A percentile compares a stretch with the other conserved stretches of the same genome.
These are phyloP conservation scores for Monosporozyma servazzii DNA, from an alignment of 805 yeast genomes.

Conservation along the genomic window DNA sequence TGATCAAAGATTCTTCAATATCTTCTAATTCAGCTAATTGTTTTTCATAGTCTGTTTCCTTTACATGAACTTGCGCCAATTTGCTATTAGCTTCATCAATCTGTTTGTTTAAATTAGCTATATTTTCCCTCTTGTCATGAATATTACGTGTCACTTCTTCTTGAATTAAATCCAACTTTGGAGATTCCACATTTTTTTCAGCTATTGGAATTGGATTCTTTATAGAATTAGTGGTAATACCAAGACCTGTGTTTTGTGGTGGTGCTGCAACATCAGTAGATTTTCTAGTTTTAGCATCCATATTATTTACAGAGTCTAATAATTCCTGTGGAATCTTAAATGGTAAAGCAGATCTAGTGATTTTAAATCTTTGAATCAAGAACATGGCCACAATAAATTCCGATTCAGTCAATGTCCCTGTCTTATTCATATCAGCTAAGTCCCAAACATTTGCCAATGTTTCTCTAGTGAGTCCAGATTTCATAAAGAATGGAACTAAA, in stretches of 20 bases:
- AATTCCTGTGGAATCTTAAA: constrained; percentile 26
- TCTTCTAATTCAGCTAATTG: constrained; percentile 1
- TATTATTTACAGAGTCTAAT: constrained; percentile 4
- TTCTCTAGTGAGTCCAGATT: constrained; percentile 77
- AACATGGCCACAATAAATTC: constrained; percentile 93
- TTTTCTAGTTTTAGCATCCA: neutral
- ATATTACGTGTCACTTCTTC: neutral
- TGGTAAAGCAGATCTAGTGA: constrained; percentile 40
- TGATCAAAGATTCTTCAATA: constrained; percentile 3
- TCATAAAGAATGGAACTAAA: constrained; percentile 80
- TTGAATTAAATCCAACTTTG: constrained; percentile 18
- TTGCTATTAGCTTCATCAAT: neutral
- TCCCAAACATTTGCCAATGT: constrained; percentile 89
- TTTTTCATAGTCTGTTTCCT: neutral
- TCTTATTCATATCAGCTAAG: constrained; percentile 75
- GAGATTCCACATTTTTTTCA: constrained; percentile 19
- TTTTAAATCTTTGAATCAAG: constrained; percentile 70
- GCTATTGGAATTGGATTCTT: neutral
- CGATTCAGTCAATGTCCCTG: constrained; percentile 64
- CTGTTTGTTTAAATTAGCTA: neutral
- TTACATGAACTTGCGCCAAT: neutral
- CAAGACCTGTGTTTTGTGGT: neutral
- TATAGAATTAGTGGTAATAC: neutral
- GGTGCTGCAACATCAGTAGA: neutral
- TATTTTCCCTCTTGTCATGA: neutral